A percentile compares a stretch with the other conserved stretches of the same genome.
Conservation (phyloP, 176 grass and related monocot genomes). For the Aegilops speltoides region DNA sequence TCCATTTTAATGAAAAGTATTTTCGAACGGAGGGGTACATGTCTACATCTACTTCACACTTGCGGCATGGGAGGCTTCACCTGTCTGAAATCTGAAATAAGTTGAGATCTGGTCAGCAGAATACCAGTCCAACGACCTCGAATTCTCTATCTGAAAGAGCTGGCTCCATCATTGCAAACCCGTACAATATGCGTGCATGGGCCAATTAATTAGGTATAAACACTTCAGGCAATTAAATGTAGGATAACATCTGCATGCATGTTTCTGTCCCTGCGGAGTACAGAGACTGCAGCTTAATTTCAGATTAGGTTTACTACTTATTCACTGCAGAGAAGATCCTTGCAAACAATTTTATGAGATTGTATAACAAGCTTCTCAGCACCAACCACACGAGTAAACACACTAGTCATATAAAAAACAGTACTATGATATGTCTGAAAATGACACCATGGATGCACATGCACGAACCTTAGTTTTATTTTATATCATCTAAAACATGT, state of each 20-base stretch:
- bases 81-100: slow-evolving; percentile 19
- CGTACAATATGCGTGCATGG: slow-evolving; percentile 5
- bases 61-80: slow-evolving; percentile 39
- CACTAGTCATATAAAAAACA: no score
- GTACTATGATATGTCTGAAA: neutral
- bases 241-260: slow-evolving; percentile 9
- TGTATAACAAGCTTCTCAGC: no score
- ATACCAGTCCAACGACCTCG: slow-evolving; percentile 1
- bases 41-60: neutral
- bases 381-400: no score
- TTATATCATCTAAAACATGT: neutral
- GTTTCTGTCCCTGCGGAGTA: neutral
- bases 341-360: no score
- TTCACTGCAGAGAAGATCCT: no score
- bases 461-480: neutral
- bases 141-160: slow-evolving; percentile 29
- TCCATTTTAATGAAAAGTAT: no score
- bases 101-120: slow-evolving; percentile 43
- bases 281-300: neutral
- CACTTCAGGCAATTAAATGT: neutral
- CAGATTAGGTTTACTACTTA: neutral
- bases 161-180: slow-evolving; percentile 31
- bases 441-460: neutral
- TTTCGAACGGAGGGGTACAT: no score
- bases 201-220: neutral